phyloP scores from a whole-genome alignment of 805 yeast genomes.

The Phaffomyces thermotolerans region DNA sequence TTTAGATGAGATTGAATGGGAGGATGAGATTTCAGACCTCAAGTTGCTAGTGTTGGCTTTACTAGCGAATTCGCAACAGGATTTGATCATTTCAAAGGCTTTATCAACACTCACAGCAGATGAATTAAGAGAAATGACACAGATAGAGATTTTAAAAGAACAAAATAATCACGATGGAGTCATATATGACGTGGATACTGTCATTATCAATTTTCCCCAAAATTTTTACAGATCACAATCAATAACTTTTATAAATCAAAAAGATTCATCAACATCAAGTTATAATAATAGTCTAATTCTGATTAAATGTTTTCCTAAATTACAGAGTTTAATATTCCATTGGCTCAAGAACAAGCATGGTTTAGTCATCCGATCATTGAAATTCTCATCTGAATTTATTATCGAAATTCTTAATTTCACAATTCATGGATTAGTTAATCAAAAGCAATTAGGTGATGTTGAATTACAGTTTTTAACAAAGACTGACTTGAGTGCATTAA shows the following conservation, averaged over 20 bases:
- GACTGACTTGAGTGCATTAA: slow-evolving; percentile 19
- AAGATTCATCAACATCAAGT: neutral
- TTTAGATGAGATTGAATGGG: slow-evolving; percentile 6
- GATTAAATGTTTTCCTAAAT: slow-evolving; percentile 11
- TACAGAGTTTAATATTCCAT: slow-evolving; percentile 16
- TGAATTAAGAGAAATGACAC: slow-evolving; percentile 12
- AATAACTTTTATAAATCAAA: slow-evolving; percentile 9
- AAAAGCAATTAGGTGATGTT: slow-evolving; percentile 21
- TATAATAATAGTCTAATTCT: slow-evolving; percentile 10
- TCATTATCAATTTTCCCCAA: slow-evolving; percentile 16
- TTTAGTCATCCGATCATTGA: slow-evolving; percentile 19
- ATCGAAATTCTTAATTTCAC: slow-evolving; percentile 21
- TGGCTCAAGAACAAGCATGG: slow-evolving; percentile 26
- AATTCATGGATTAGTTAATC: slow-evolving; percentile 12
- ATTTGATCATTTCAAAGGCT: slow-evolving; percentile 15
- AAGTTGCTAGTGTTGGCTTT: slow-evolving; percentile 18
- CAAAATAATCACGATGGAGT: slow-evolving; percentile 1
- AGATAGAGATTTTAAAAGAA: slow-evolving; percentile 6
- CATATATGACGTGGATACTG: slow-evolving; percentile 3
- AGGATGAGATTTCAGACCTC: slow-evolving; percentile 8
- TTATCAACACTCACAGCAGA: slow-evolving; percentile 13
- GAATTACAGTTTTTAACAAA: slow-evolving; percentile 20
- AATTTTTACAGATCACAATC: slow-evolving; percentile 15
- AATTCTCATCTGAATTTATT: slow-evolving; percentile 20
- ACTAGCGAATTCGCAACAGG: slow-evolving; percentile 18